Conservation (phyloP, 225 moss, liverwort and hornwort genomes). For the Thuidium tamariscinum region DNA sequence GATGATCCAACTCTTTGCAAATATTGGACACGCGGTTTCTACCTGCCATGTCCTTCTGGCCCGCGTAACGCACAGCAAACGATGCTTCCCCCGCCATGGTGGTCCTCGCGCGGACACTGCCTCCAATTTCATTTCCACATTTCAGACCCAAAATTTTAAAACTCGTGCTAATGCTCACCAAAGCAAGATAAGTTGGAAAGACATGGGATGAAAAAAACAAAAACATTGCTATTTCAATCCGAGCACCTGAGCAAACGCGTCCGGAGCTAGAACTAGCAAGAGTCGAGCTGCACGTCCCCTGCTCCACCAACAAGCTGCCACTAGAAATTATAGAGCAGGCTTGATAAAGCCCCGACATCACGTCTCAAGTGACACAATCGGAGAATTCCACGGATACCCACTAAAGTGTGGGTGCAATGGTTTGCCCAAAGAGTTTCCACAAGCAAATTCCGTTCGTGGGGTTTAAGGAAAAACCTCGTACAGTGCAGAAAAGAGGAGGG, state of each 20-base stretch:
- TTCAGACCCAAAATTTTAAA: not conserved
- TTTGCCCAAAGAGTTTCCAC: not conserved
- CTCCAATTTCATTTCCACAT: not conserved
- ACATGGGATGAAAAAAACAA: not conserved
- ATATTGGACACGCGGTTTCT: not conserved
- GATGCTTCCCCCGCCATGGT: not conserved
- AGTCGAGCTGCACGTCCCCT: not conserved
- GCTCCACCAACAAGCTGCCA: not conserved
- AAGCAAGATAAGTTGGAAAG: not conserved
- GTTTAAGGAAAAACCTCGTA: not conserved
- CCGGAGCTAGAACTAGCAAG: slow-evolving; percentile 4
- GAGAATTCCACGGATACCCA: not conserved
- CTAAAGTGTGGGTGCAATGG: not conserved
- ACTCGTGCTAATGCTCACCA: not conserved
- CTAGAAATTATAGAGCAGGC: not conserved
- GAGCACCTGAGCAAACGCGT: slow-evolving; percentile 14
- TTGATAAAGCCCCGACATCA: slow-evolving; percentile 25
- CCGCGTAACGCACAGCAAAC: slow-evolving; percentile 2
- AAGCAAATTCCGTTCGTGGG: not conserved
- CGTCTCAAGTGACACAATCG: not conserved
- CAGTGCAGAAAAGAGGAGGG: not conserved
- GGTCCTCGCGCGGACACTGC: slow-evolving; percentile 11
- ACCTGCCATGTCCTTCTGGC: slow-evolving; percentile 30
- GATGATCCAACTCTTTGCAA: not conserved
- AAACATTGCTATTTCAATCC: too few species aligned